A percentile compares a stretch with the other conserved stretches of the same genome.
Evolutionary conservation across 768 basidiomycete species (phyloP).

Genomic region (Lanmaoa pseudosensibilis): DNA sequence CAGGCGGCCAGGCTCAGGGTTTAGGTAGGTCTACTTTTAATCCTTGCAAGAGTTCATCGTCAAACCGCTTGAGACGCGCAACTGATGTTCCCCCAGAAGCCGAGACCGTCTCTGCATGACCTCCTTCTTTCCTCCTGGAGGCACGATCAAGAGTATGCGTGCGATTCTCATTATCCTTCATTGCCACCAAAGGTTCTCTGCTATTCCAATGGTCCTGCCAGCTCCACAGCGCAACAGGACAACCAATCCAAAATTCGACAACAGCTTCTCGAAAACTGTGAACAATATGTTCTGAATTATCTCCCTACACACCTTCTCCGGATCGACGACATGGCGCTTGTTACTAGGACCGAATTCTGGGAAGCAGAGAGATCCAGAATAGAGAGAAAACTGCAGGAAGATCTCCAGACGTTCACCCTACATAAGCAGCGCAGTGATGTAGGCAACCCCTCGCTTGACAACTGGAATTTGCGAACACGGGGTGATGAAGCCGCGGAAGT

Average conservation of each 20-base stretch:
- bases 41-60: too few species aligned
- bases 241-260: background rate
- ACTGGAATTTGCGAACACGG: background rate
- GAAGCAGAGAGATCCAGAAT: conserved; percentile 9
- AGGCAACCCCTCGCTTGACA: background rate
- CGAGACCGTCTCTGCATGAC: too few species aligned
- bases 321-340: conserved; percentile 17
- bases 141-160: background rate
- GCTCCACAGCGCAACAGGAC: background rate
- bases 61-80: too few species aligned
- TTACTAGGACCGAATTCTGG: too few species aligned
- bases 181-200: conserved; percentile 3
- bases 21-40: too few species aligned
- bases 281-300: conserved; percentile 20
- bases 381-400: background rate
- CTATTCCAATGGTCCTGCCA: background rate
- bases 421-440: background rate
- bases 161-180: background rate
- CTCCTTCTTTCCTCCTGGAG: conserved; percentile 4
- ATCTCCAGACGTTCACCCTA: background rate
- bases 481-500: background rate
- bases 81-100: too few species aligned
- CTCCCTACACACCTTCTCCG: conserved; percentile 20
- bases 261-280: conserved; percentile 10
- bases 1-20: too few species aligned